Evolutionary conservation across 1,139 yeast genomes (phyloP), one percentile per base, ranked within the genome.

Genomic region (Nakaseomyces kungkrabaensis): DNA sequence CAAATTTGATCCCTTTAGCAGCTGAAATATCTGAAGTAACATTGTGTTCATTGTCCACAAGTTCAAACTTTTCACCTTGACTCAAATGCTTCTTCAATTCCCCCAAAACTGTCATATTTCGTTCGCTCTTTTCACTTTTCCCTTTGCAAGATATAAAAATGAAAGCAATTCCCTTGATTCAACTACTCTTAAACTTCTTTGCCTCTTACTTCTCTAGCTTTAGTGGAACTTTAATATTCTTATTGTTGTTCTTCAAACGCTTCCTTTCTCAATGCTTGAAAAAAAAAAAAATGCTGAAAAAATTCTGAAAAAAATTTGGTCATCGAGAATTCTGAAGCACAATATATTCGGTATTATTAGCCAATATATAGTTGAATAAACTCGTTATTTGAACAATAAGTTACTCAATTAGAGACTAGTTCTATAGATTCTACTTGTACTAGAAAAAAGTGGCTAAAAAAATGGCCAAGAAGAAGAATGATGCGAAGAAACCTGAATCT

Each of bases 21-120:
- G 51, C 48, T 1, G 57, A 52, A 25, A 71, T 62, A 46, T 66
- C 70, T 5, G 58, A 57, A 1, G 66, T 59, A 3, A 55, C 53
- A 26, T 56, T 57, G 5, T 59, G 66, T 17, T 57, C 59, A 6
- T 60, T 50, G 42, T 53, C 52, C 11, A 59, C 27, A 24, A 65
- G 50, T 9, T 50, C 52, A 13, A 61, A 48, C 7, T 45, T 45
- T 31, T 58, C 52, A 10, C 55, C 52, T 13, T 56, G 45, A 34
- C 51, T 56, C 43, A 62, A 48, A 46, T 56, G 54, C n/a, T 52
- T 52, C 49, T 62, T 61, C 22, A 59, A 51, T 38, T 46, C 49
- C n/a, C 37, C 38, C 17, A 57, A 49, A 27, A 53, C n/a, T 2
- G 56, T 51, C 37, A 48, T 50, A 45, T 53, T 49, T 45, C 25